Evolutionary conservation across 768 basidiomycete species (phyloP).

Genomic region (Boletales sp.): DNA sequence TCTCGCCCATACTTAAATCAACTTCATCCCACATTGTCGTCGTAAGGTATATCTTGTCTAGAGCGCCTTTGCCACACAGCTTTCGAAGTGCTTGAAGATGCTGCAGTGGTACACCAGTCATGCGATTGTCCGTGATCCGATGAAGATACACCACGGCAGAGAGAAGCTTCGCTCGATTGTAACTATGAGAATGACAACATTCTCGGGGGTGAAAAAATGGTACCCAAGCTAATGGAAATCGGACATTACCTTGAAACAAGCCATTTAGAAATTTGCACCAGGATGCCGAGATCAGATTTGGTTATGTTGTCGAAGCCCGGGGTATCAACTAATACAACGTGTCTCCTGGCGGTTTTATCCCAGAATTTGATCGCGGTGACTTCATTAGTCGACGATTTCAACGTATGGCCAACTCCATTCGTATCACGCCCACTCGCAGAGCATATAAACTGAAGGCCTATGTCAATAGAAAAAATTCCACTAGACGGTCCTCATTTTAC

Average conservation of each 20-base stretch:
- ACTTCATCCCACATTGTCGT: conserved; percentile 38
- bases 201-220: background rate
- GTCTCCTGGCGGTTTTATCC: background rate
- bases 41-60: conserved; percentile 32
- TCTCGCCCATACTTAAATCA: conserved; percentile 12
- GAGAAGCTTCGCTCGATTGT: conserved; percentile 14
- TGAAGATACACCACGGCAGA: conserved; percentile 38
- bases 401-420: conserved; percentile 3
- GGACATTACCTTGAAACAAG: conserved; percentile 7
- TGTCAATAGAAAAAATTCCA: background rate
- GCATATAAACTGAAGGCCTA: conserved; percentile 7
- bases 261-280: conserved; percentile 14
- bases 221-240: background rate
- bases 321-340: conserved; percentile 23
- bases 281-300: conserved; percentile 11
- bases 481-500: background rate
- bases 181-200: background rate
- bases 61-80: conserved; percentile 26
- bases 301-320: conserved; percentile 22
- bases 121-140: conserved; percentile 37
- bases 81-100: conserved; percentile 33
- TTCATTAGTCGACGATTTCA: conserved; percentile 10
- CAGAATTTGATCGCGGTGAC: conserved; percentile 4
- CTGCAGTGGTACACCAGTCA: conserved; percentile 31
- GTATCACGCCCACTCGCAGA: background rate